phyloP scores from a whole-genome alignment of 345 rosid species.

The Erysimum cheiranthoides region DNA sequence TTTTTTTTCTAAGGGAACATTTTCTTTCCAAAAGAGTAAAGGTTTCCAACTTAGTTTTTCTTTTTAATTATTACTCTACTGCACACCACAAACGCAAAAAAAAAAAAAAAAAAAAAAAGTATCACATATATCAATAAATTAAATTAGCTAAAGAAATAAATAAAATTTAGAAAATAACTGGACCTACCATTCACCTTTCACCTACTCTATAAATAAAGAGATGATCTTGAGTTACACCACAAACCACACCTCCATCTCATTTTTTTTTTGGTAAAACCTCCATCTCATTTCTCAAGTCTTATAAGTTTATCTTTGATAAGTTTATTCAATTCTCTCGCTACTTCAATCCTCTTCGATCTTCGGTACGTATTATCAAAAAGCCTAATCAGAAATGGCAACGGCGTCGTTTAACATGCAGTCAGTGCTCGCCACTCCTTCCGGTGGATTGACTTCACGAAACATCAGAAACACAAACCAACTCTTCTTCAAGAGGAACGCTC shows the following conservation, averaged over 20 bases:
- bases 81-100: background rate
- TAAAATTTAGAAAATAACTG: constrained; percentile 4
- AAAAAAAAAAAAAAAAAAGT: background rate
- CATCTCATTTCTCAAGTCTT: constrained; percentile 17
- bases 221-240: constrained; percentile 13
- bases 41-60: background rate
- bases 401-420: constrained; percentile 50
- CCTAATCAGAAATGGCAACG: constrained; percentile 48
- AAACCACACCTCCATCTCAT: too few relatives aligned
- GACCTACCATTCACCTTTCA: constrained; percentile 34
- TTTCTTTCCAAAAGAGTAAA: background rate
- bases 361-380: background rate
- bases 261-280: too few relatives aligned
- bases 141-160: constrained; percentile 5
- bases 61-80: background rate
- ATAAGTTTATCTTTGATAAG: too few relatives aligned
- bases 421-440: constrained; percentile 45
- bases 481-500: constrained; percentile 38
- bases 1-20: background rate
- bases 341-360: background rate
- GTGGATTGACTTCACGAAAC: constrained; percentile 29
- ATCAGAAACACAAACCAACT: constrained; percentile 38
- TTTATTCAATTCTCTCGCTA: background rate
- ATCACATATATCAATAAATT: background rate
- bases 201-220: constrained; percentile 32